These are phyloP conservation scores for Dendrothele bispora DNA, from an alignment of 768 basidiomycete species.

Conservation along the genomic window DNA sequence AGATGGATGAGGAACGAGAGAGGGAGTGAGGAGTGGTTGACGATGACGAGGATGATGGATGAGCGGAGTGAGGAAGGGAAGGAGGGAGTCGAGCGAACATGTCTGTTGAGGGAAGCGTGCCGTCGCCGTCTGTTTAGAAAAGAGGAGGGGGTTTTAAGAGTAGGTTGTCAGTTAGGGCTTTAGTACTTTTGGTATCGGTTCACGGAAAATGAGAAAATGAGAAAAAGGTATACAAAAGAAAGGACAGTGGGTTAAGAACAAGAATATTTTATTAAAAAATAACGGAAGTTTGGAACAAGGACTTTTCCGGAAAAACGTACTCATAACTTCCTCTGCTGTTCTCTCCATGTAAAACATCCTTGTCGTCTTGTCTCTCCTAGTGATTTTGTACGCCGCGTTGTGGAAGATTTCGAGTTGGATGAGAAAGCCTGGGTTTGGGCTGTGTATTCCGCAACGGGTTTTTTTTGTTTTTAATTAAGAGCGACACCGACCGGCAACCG, in stretches of 20 bases:
- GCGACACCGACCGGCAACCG: too few species aligned
- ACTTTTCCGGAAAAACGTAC: constrained; percentile 54
- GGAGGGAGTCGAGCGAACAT: constrained; percentile 79
- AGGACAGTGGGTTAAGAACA: too few species aligned
- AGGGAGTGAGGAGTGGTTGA: too few species aligned
- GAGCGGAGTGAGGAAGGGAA: constrained; percentile 60
- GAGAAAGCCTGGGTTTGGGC: constrained; percentile 86
- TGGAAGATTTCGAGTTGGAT: constrained; percentile 82
- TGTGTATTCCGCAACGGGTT: too few species aligned
- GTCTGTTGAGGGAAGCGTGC: constrained; percentile 56
- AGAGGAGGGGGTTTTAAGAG: too few species aligned
- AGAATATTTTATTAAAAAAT: too few species aligned
- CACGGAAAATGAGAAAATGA: constrained; percentile 1
- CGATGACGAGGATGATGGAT: too few species aligned
- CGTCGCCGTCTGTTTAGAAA: constrained; percentile 64
- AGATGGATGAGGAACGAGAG: too few species aligned
- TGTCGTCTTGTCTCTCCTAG: constrained; percentile 64
- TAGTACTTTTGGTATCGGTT: too few species aligned
- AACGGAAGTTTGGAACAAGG: too few species aligned
- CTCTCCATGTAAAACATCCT: constrained; percentile 85
- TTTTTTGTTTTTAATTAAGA: too few species aligned
- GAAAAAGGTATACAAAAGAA: not conserved
- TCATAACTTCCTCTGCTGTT: constrained; percentile 72
- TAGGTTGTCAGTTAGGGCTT: too few species aligned
- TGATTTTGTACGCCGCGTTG: constrained; percentile 66